Evolutionary conservation across 371 early-diverging fungal genomes (phyloP), one percentile per base, ranked within the genome.

Genomic region (Mucor saturninus): DNA sequence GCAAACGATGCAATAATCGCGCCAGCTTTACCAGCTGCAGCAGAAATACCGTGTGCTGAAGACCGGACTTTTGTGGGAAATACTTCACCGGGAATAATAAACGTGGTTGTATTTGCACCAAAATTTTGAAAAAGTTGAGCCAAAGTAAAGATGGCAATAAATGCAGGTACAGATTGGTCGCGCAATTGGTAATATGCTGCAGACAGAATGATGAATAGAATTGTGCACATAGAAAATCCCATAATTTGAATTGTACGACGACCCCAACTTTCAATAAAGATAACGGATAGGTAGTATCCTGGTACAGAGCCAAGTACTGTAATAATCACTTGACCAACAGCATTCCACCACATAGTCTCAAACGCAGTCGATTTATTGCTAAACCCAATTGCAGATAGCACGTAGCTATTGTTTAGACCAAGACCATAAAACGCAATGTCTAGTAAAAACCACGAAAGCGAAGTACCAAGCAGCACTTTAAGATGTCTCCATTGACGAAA

Each of bases 81-180:
- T 39, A 85, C 81, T 76, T 95, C 95, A 59, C 90, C 89, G 39
- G 95, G 93, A 37, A 92, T 78, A 62, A 92, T 85, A 62, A 93
- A 94, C 35, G 94, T 93, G 28, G 95, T 95, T 5, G 91, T 61
- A 80, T 95, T 95, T 62, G 95, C 92, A 30, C 76, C 74, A 56
- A 90, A 92, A 79, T 95, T 92, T 84, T 89, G 89, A 79, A 94
- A 94, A 77, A 95, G 86, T 69, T 92, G 90, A 9, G 91, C 89
- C 29, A 88, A 69, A 5, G 90, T 88, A 70, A 86, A 91, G 57
- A 93, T 68, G 37, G 85, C 80, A 56, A 92, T 74, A 72, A 93
- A 93, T 13, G 83, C 75, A 6, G 79, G 73, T 13, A 77, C 62
- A 0, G 86, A 86, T 55, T 54, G 60, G 70, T 74, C 69, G 21